Base-by-base conservation (phyloP, 257 asterid species). In the Anisodus acutangulus region DNA sequence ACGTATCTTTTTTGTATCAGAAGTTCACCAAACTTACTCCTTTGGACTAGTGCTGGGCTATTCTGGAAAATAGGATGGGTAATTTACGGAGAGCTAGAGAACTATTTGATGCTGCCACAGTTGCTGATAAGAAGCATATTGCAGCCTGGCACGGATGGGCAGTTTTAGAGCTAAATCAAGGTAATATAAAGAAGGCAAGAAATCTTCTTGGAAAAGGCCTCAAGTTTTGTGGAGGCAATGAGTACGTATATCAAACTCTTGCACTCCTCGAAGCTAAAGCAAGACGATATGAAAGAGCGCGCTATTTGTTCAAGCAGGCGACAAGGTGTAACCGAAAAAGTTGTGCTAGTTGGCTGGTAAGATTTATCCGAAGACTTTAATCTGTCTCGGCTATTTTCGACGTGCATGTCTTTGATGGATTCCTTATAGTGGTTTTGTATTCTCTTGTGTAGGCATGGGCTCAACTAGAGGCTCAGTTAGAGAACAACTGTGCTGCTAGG, bases 141-240 rank as follows among this genome's bases (percentile, higher is more conserved):
- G 98, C 99, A 39, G 99, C 98, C 12, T 96, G 99, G 99, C 99
- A 96, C 37, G 99, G 99, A 85, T 96, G 98, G 98, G 98, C 98
- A 45, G 95, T 94, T 8, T 82, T 96, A 92, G 99, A 96, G 76
- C 88, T 94, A 87, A 91, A 93, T 82, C 97, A 93, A 7, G 98
- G 98, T 39, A 94, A 96, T 83, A 83, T 93, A 26, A 89, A 90
- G 78, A 96, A 96, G 84, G 99, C 99, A 9, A 92, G 98, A 57
- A 85, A 88, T 86, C 98, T 96, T 84, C 95, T 96, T n/a, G 97
- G 98, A 2, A 96, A 92, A 85, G 98, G 95, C 55, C 93, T 96
- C 81, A 94, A 94, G 79, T 91, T 88, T 85, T 92, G 95, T 84
- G 98, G 99, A 59, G 98, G 98, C 63, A 96, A 96, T 76, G 99